A percentile compares a stretch with the other conserved stretches of the same genome.
phyloP scores from a whole-genome alignment of 805 yeast genomes.

The Kuraishia hungarica region DNA sequence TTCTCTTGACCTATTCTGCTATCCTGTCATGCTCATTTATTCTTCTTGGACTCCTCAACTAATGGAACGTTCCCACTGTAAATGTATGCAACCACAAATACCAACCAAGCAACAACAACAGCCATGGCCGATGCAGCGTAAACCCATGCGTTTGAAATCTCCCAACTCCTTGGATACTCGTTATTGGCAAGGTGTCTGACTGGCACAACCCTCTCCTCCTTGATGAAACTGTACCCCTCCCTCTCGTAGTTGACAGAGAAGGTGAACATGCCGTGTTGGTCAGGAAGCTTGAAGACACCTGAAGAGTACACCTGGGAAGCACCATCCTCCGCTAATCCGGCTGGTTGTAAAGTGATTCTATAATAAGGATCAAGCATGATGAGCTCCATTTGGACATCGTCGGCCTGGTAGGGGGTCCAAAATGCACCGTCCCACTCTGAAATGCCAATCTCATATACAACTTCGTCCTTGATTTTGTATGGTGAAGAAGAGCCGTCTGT shows the following conservation, averaged over 20 bases:
- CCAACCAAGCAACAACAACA: constrained; percentile 70
- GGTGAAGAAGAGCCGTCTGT: constrained; percentile 20
- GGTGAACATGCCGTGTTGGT: constrained; percentile 95
- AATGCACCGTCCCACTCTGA: constrained; percentile 35
- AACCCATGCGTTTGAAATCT: constrained; percentile 88
- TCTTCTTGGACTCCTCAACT: constrained; percentile 14
- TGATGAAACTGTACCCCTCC: constrained; percentile 62
- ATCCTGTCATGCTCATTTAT: constrained; percentile 6
- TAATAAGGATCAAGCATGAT: constrained; percentile 94
- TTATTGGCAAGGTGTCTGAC: constrained; percentile 93
- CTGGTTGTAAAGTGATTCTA: constrained; percentile 53
- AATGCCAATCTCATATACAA: constrained; percentile 44
- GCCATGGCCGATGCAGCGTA: constrained; percentile 64
- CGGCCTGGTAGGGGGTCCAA: constrained; percentile 64
- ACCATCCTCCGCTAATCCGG: constrained; percentile 25
- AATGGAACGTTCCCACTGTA: constrained; percentile 18
- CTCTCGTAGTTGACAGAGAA: constrained; percentile 73
- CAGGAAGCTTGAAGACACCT: constrained; percentile 66
- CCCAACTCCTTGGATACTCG: constrained; percentile 90
- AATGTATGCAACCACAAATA: constrained; percentile 63
- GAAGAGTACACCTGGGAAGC: constrained; percentile 43
- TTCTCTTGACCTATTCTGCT: background rate
- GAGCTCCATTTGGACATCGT: constrained; percentile 74
- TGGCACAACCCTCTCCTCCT: constrained; percentile 62
- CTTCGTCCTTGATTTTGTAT: constrained; percentile 72